A percentile compares a stretch with the other conserved stretches of the same genome.
These are phyloP conservation scores for Yamadazyma phyllophila DNA, from an alignment of 805 yeast genomes.

Conservation along the genomic window DNA sequence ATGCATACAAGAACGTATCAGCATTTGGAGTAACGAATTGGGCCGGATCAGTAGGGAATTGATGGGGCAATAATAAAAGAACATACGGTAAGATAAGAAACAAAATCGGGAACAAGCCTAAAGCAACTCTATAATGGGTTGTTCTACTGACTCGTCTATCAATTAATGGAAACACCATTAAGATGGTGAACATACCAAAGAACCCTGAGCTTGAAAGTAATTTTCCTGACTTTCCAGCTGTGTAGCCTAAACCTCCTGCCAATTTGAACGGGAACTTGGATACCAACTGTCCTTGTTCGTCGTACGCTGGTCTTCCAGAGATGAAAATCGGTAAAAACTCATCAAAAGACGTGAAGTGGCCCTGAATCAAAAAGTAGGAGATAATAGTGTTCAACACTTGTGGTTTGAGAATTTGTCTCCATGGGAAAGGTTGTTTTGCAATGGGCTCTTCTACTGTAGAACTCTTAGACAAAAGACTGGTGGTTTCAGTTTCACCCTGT, in stretches of 20 bases:
- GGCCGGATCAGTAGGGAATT: constrained; percentile 29
- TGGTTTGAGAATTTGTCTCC: constrained; percentile 19
- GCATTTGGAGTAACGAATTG: constrained; percentile 20
- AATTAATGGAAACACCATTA: constrained; percentile 37
- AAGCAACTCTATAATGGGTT: constrained; percentile 39
- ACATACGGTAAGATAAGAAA: constrained; percentile 48
- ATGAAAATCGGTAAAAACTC: constrained; percentile 56
- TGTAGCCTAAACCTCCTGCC: constrained; percentile 34
- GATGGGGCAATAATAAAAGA: constrained; percentile 41
- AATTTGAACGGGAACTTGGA: constrained; percentile 30
- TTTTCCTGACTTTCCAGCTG: constrained; percentile 27
- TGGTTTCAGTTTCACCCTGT: constrained; percentile 3
- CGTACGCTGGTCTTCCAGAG: constrained; percentile 25
- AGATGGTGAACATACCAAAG: constrained; percentile 37
- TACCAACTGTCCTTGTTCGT: constrained; percentile 11
- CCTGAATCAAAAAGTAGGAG: constrained; percentile 41
- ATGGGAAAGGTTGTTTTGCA: not conserved
- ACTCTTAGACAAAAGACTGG: constrained; percentile 3
- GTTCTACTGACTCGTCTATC: constrained; percentile 38
- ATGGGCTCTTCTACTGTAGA: not conserved
- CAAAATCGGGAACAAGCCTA: constrained; percentile 42
- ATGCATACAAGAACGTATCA: constrained; percentile 24
- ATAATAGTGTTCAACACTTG: constrained; percentile 26
- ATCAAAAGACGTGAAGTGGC: constrained; percentile 47
- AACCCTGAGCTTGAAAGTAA: constrained; percentile 37